Percentiles rank a stretch among this genome's conserved stretches.
Evolutionary conservation across 1,139 yeast species (phyloP).

Genomic region (Candida glucosophila): DNA sequence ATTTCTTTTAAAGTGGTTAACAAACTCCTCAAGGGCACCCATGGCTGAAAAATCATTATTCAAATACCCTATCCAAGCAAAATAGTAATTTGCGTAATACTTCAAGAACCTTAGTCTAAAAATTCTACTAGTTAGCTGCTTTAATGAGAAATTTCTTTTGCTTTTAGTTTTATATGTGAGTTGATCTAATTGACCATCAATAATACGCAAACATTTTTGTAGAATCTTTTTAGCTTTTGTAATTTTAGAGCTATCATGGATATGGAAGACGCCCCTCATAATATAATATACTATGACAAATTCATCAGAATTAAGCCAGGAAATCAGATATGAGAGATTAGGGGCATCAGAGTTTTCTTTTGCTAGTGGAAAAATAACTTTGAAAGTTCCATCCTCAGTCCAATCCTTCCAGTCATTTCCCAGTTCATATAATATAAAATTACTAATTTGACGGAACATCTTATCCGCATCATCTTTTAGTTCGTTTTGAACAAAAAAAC

Average conservation of each 20-base stretch:
- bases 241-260: conserved; percentile 24
- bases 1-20: conserved; percentile 25
- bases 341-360: conserved; percentile 14
- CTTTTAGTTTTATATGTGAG: conserved; percentile 7
- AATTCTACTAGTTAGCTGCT: conserved; percentile 11
- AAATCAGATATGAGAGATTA: conserved; percentile 8
- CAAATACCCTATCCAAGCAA: conserved; percentile 23
- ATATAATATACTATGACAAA: conserved; percentile 32
- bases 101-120: conserved; percentile 17
- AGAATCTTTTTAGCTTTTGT: conserved; percentile 27
- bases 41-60: conserved; percentile 17
- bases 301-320: conserved; percentile 36
- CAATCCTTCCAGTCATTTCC: conserved; percentile 14
- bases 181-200: conserved; percentile 18
- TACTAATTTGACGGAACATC: conserved; percentile 16
- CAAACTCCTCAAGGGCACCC: conserved; percentile 22
- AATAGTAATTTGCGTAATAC: conserved; percentile 21
- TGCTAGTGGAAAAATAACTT: conserved; percentile 18
- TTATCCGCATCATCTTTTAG: conserved; percentile 12
- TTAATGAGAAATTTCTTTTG: conserved; percentile 10
- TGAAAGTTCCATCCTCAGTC: conserved; percentile 18
- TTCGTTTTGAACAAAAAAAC: conserved; percentile 17
- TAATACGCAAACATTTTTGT: conserved; percentile 22
- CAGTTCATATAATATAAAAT: conserved; percentile 16
- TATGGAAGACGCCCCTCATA: conserved; percentile 28